phyloP scores from a whole-genome alignment of 1,284 basidiomycete genomes.

The Schizopora paradoxa region DNA sequence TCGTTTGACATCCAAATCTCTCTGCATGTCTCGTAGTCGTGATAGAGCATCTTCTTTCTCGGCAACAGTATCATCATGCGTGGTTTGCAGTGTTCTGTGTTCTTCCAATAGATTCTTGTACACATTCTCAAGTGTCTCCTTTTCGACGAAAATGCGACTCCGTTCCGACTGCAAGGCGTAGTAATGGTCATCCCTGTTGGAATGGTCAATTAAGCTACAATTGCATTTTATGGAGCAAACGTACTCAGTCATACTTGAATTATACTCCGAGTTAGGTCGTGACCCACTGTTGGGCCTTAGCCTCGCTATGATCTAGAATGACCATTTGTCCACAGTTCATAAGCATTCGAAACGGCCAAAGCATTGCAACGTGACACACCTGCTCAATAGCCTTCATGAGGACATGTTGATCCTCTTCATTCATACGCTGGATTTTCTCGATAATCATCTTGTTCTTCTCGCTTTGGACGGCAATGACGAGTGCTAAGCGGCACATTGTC shows the following conservation, averaged over 20 bases:
- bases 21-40: constrained; percentile 50
- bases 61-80: constrained; percentile 59
- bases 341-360: neutral
- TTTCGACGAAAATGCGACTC: constrained; percentile 68
- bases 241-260: constrained; percentile 62
- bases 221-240: constrained; percentile 29
- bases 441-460: constrained; percentile 81
- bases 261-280: constrained; percentile 37
- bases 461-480: constrained; percentile 91
- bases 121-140: constrained; percentile 75
- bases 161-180: constrained; percentile 78
- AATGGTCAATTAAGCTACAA: constrained; percentile 2
- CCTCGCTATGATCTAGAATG: constrained; percentile 64
- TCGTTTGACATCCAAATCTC: constrained; percentile 51
- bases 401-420: constrained; percentile 74
- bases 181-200: constrained; percentile 73
- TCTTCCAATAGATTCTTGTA: constrained; percentile 74
- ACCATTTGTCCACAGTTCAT: neutral
- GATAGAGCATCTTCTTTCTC: constrained; percentile 68
- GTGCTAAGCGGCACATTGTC: constrained; percentile 77
- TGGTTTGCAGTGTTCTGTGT: constrained; percentile 66
- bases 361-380: constrained; percentile 35
- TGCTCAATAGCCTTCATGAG: constrained; percentile 86
- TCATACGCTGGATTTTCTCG: constrained; percentile 75
- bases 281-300: constrained; percentile 44